Base-by-base conservation (phyloP, 768 basidiomycete genomes). In the Leccinum ochraceum region DNA sequence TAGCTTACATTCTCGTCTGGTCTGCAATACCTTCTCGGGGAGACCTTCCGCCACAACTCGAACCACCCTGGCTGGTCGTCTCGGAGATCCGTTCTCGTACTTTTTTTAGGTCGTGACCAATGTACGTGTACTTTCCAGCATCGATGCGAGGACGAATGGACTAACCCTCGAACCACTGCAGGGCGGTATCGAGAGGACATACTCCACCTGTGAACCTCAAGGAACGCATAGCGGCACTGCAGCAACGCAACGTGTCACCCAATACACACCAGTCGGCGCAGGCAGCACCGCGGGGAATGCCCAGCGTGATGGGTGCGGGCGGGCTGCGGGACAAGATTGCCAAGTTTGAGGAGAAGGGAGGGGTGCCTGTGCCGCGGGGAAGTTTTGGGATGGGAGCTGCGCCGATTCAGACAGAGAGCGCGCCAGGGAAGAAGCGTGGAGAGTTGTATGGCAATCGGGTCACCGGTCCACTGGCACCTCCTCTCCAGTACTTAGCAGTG, bases 211-310 rank as follows among this genome's bases (percentile, higher is more conserved):
- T 77, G 55, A 89, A 88, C 71, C 83, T 92, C 69, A 91, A 87
- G 74, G 90, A 92, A 66, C 87, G 91, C 57, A 92, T 93, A 63
- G 91, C 91, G 17, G 90, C 90, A 26, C 78, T 93, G 53, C 85
- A 93, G 70, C 89, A 90, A 65, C 81, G 83, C 65, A 69, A 62
- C 44, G 61, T 66, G 57, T 56, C 71, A 59, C 62, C 66, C 64
- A 61, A 58, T 57, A 72, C 67, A 58, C 74, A 74, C 60, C 68
- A 75, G 48, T 65, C 80, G 57, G 63, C 76, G 14, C 69, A 74
- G 22, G 70, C 76, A 11, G 68, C 75, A 26, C 65, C 71, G 14
- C 62, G 73, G 17, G 60, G 67, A 24, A 54, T 72, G 46, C 73
- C 70, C 51, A 69, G 56, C 46, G 56, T 69, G n/a, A 20, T 44